Conservation (phyloP, 495 filamentous ascomycete species). For the Melanomma pulvis-pyrius region DNA sequence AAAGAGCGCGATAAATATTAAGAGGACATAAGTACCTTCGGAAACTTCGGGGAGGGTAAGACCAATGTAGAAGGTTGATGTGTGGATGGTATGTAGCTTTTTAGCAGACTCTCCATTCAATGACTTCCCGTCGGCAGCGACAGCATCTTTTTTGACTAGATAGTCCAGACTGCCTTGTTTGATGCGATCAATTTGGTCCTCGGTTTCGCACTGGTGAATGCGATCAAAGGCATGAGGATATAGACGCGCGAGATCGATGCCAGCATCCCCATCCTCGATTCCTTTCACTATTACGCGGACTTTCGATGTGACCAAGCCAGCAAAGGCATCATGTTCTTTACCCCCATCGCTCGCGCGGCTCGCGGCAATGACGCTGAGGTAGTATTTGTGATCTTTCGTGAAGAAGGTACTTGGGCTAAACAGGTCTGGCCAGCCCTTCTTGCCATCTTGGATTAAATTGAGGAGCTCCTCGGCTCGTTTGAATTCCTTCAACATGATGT, state of each 20-base stretch:
- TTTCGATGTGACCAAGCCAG: slow-evolving; percentile 90
- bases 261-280: slow-evolving; percentile 70
- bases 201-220: slow-evolving; percentile 69
- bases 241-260: slow-evolving; percentile 79
- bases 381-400: slow-evolving; percentile 89
- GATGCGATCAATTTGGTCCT: slow-evolving; percentile 69
- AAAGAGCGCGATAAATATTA: background rate
- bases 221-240: slow-evolving; percentile 93
- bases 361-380: slow-evolving; percentile 83
- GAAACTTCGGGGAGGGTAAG: slow-evolving; percentile 68
- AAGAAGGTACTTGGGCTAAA: slow-evolving; percentile 91
- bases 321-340: slow-evolving; percentile 79
- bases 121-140: slow-evolving; percentile 51
- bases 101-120: slow-evolving; percentile 39
- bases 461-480: slow-evolving; percentile 75
- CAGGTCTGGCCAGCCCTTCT: slow-evolving; percentile 79
- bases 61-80: slow-evolving; percentile 86
- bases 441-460: slow-evolving; percentile 76
- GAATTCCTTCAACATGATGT: slow-evolving; percentile 79
- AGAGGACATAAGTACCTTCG: slow-evolving; percentile 56
- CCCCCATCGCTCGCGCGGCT: slow-evolving; percentile 83
- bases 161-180: slow-evolving; percentile 72
- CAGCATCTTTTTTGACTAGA: slow-evolving; percentile 58
- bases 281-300: slow-evolving; percentile 79
- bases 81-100: slow-evolving; percentile 65